Evolutionary conservation across 2,329 filamentous ascomycete genomes (phyloP).

Genomic region (Trichoderma afroharzianum): DNA sequence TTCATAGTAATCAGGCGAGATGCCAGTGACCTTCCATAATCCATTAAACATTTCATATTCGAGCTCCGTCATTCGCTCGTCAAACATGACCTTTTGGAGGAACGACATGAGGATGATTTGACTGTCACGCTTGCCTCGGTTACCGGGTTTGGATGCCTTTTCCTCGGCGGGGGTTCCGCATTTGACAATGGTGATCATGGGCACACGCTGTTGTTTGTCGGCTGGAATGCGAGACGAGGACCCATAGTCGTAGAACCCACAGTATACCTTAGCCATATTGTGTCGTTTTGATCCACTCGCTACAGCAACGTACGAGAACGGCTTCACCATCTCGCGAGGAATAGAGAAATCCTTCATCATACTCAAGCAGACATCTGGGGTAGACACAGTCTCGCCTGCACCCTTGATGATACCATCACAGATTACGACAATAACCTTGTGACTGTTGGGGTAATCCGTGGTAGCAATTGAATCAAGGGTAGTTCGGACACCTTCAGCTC

Average conservation of each 20-base stretch:
- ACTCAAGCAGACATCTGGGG: conserved; percentile 80
- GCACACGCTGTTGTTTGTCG: conserved; percentile 92
- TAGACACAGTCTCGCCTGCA: conserved; percentile 79
- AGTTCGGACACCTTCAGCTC: conserved; percentile 84
- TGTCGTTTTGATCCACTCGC: conserved; percentile 94
- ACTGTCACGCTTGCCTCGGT: conserved; percentile 97
- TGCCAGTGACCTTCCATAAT: conserved; percentile 96
- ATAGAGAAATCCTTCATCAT: conserved; percentile 95
- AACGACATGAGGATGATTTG: conserved; percentile 99
- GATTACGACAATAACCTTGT: conserved; percentile 93
- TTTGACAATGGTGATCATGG: conserved; percentile 96
- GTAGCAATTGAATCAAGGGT: conserved; percentile 95
- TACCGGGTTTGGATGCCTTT: conserved; percentile 80
- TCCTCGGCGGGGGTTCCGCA: conserved; percentile 89
- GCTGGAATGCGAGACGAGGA: conserved; percentile 70
- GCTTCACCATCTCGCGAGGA: conserved; percentile 74
- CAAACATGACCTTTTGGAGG: conserved; percentile 99
- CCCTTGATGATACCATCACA: conserved; percentile 98
- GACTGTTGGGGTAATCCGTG: conserved; percentile 98
- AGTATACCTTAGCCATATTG: conserved; percentile 99
- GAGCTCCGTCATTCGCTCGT: conserved; percentile 98
- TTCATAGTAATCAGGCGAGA: conserved; percentile 97
- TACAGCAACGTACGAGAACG: conserved; percentile 95
- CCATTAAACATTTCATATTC: conserved; percentile 99
- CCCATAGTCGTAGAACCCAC: conserved; percentile 97